Evolutionary conservation across 1,284 basidiomycete species (phyloP).

Genomic region (Sanghuangporus weigelae): DNA sequence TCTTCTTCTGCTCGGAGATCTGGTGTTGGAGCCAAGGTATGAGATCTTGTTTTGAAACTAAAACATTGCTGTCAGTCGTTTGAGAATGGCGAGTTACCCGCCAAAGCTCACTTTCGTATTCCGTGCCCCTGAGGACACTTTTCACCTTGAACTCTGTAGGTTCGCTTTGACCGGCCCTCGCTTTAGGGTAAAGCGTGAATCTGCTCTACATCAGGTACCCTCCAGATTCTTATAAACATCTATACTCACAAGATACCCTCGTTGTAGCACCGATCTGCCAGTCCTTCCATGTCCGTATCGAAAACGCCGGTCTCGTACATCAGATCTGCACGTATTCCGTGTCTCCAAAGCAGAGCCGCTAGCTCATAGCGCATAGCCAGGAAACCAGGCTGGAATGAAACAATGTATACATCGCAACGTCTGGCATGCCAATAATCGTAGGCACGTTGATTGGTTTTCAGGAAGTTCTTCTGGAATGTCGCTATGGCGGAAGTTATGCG

Average conservation of each 20-base stretch:
- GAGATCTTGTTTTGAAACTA: slow-evolving; percentile 36
- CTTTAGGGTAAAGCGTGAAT: slow-evolving; percentile 66
- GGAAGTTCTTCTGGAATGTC: slow-evolving; percentile 64
- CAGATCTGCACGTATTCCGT: slow-evolving; percentile 80
- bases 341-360: slow-evolving; percentile 72
- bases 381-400: slow-evolving; percentile 73
- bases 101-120: slow-evolving; percentile 54
- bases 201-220: slow-evolving; percentile 31
- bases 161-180: slow-evolving; percentile 51
- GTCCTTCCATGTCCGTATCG: slow-evolving; percentile 56
- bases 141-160: slow-evolving; percentile 74
- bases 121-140: slow-evolving; percentile 69
- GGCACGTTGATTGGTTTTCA: slow-evolving; percentile 69
- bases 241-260: slow-evolving; percentile 71
- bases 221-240: not conserved
- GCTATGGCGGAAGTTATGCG: slow-evolving; percentile 73
- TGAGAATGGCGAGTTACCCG: not conserved
- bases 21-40: slow-evolving; percentile 24
- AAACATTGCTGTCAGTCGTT: not conserved
- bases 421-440: slow-evolving; percentile 86
- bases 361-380: slow-evolving; percentile 76
- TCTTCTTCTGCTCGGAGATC: slow-evolving; percentile 25
- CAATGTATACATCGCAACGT: slow-evolving; percentile 80
- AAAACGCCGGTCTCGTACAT: slow-evolving; percentile 75
- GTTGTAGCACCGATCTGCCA: slow-evolving; percentile 58